A percentile compares a stretch with the other conserved stretches of the same genome.
Evolutionary conservation across 108 stramenopile genomes (phyloP).

Genomic region (Heterococcus sp.): DNA sequence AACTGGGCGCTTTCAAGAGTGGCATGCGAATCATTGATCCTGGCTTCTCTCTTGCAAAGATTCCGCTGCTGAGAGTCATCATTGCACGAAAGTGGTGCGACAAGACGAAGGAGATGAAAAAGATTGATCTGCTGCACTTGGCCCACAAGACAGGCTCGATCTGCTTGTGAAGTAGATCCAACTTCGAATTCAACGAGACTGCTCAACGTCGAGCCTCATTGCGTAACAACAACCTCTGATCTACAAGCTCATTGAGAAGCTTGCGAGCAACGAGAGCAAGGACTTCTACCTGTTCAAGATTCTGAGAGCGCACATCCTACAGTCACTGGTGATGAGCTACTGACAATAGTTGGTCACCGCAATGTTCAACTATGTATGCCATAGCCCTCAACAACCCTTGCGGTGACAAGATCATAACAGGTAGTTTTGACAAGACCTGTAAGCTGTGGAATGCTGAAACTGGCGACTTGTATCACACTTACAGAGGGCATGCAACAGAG

Average conservation of each 20-base stretch:
- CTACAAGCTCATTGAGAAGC: constrained; percentile 63
- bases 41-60: too few relatives aligned
- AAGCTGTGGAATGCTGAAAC: constrained; percentile 63
- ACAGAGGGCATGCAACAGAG: constrained; percentile 67
- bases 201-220: constrained; percentile 57
- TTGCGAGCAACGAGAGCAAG: constrained; percentile 52
- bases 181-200: constrained; percentile 65
- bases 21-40: too few relatives aligned
- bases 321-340: constrained; percentile 64
- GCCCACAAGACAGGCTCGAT: constrained; percentile 59
- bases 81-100: too few relatives aligned
- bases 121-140: constrained; percentile 65
- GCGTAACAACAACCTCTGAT: constrained; percentile 63
- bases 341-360: constrained; percentile 63
- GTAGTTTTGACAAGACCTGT: constrained; percentile 66
- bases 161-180: constrained; percentile 66
- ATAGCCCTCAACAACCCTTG: constrained; percentile 72
- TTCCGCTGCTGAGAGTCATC: too few relatives aligned
- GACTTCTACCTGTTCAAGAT: constrained; percentile 70
- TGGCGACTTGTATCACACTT: constrained; percentile 62
- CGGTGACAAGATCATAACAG: constrained; percentile 69
- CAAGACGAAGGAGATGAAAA: constrained; percentile 60
- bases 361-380: constrained; percentile 73
- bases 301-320: constrained; percentile 68
- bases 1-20: too few relatives aligned